Base-by-base conservation (phyloP, 2,329 filamentous ascomycete genomes). In the Colletotrichum endophyticum region DNA sequence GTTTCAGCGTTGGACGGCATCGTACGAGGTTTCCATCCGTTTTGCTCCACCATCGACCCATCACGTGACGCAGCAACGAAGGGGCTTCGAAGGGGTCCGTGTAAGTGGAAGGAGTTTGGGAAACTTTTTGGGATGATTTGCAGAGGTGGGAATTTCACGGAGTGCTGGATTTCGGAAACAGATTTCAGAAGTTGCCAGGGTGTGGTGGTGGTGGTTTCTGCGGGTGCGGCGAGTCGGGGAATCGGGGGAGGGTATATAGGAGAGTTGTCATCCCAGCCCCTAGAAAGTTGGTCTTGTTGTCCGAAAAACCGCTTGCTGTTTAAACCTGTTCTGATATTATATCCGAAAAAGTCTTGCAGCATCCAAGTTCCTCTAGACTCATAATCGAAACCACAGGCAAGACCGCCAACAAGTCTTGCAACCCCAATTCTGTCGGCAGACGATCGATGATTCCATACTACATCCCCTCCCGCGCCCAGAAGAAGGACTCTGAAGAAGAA, bases 1-100 rank as follows among this genome's bases (percentile, higher is more conserved):
- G 77, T 78, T 77, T 78, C 77, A 78, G 64, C 32, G 39, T 63
- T 67, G 34, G 56, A 68, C 70, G 64, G 64, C 69, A 73, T 78
- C 76, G 73, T 78, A 76, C 73, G 73, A 76, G 44, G 62, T 56
- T 53, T 53, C 72, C 59, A 44, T 75, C 62, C 70, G 70, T 68
- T 68, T 25, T 44, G 30, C 64, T 57, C 73, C 76, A 57, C 36
- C 61, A 77, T 75, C 74, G 66, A 57, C 74, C 66, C 74, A 77
- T 70, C 66, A 70, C 69, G 73, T 75, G 68, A 72, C 53, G 27
- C 15, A 15, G 27, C 15, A 25, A 36, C 8, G 34, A 30, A 44
- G 56, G 59, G 27, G 30, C 22, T 19, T 30, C 64, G 25, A 63
- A 62, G 19, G 30, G 49, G 67, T 66, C 61, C 67, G 67, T 77